Evolutionary conservation across 345 rosid species (phyloP), one percentile per base, ranked within the genome.

Genomic region (Eucalyptus paniculata): DNA sequence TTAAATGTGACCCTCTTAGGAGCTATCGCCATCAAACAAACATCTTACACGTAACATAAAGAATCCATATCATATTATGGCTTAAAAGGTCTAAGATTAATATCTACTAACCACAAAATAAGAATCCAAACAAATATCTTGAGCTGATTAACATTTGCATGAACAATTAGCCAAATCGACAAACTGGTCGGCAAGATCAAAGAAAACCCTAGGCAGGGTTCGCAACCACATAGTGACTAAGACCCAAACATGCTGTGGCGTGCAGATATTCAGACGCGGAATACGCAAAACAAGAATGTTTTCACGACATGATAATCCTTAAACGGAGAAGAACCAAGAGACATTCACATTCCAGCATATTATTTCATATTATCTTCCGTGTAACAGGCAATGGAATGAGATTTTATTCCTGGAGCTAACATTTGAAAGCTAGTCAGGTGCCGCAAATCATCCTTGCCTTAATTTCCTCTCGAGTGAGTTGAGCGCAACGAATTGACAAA

Each of bases 401-500:
- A 77, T 77, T 77, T 40, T 77, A 77, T 77, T 77, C 47, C 85
- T 77, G 85, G 83, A 77, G 85, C 85, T 77, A 77, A 72, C 23
- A 77, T 77, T 21, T 77, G 85, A 12, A 77, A 77, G 47, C 85
- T 45, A 23, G 85, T 77, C 85, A 40, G 85, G 40, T 86, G 45
- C 56, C 15, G 44, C 88, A 86, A 51, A 82, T 86, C 58, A 86
- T 15, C 51, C 51, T 15, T 50, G 51, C 51, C 51, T 15, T 50
- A 37, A 37, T 32, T 81, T 81, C 72, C 15, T 53, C 44, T 30
- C 44, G 16, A 77, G 77, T 17, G 81, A 83, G 88, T 50, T 50
- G 81, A 60, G 45, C 69, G 77, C 88, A 87, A 86, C 21, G 80
- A 92, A 87, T 81, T 17, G 87, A 88, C 86, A 89, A 91, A 93